A percentile compares a stretch with the other conserved stretches of the same genome.
Conservation (phyloP, 345 rosid species). For the Eucalyptus regnans region DNA sequence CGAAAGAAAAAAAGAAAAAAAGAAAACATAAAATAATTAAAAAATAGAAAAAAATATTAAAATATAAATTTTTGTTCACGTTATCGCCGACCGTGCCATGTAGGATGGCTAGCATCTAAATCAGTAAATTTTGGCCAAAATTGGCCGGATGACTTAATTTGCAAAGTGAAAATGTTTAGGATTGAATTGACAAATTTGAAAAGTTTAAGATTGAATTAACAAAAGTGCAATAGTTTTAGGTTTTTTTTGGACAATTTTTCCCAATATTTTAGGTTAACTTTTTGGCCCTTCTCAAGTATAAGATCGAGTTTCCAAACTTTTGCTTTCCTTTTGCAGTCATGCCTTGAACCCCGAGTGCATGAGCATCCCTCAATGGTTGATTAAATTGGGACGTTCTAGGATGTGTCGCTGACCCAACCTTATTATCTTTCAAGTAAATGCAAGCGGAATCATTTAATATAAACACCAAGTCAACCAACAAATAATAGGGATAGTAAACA, state of each 20-base stretch:
- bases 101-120: fast-evolving
- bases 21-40: too few species aligned
- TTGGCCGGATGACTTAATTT: background rate
- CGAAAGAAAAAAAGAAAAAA: too few species aligned
- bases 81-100: fast-evolving
- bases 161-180: background rate
- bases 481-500: too few species aligned
- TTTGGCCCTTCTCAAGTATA: background rate
- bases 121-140: fast-evolving
- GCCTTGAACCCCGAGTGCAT: fast-evolving
- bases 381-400: too few species aligned
- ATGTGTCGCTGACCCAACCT: too few species aligned
- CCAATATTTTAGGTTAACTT: background rate
- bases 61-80: background rate
- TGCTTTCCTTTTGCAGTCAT: background rate
- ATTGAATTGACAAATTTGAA: background rate
- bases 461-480: too few species aligned
- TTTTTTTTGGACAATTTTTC: too few species aligned
- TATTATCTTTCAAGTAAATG: too few species aligned
- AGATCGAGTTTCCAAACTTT: background rate
- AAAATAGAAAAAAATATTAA: background rate
- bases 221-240: too few species aligned
- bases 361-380: too few species aligned
- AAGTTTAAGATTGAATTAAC: too few species aligned
- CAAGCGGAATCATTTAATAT: too few species aligned